Evolutionary conservation across 2,329 filamentous ascomycete genomes (phyloP).

Genomic region (Epichloe bromicola): DNA sequence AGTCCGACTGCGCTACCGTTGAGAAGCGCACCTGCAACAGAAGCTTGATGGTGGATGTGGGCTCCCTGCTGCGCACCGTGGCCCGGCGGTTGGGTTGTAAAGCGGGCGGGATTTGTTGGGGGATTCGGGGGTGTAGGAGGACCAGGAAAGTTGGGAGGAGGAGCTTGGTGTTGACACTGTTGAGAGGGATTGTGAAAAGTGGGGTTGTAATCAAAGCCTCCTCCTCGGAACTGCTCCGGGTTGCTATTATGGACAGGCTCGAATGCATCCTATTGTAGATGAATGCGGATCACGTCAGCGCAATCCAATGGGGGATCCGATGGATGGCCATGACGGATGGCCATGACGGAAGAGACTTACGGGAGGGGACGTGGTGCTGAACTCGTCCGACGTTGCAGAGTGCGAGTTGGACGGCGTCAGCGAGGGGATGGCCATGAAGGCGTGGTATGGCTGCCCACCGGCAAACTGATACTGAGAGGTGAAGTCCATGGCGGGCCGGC

Average conservation of each 20-base stretch:
- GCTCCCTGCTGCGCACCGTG: slow-evolving; percentile 13
- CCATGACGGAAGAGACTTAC: neutral
- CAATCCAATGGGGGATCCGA: neutral
- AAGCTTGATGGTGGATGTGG: slow-evolving; percentile 14
- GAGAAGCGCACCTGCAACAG: slow-evolving; percentile 9
- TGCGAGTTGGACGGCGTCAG: slow-evolving; percentile 33
- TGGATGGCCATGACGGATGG: neutral
- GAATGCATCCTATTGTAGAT: slow-evolving; percentile 36
- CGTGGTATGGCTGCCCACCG: slow-evolving; percentile 36
- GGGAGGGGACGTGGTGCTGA: slow-evolving; percentile 4
- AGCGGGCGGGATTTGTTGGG: slow-evolving; percentile 30
- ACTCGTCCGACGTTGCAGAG: slow-evolving; percentile 3
- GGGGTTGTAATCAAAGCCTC: slow-evolving; percentile 30
- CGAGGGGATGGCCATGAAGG: slow-evolving; percentile 40
- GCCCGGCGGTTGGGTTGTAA: slow-evolving; percentile 13
- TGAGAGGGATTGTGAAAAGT: slow-evolving; percentile 24
- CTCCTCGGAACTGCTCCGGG: slow-evolving; percentile 35
- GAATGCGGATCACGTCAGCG: neutral
- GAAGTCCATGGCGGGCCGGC: slow-evolving; percentile 34
- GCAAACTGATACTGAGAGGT: slow-evolving; percentile 33
- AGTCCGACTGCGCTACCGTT: slow-evolving; percentile 10
- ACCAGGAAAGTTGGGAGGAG: slow-evolving; percentile 22
- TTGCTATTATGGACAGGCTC: slow-evolving; percentile 26
- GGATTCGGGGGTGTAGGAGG: slow-evolving; percentile 45
- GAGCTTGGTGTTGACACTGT: slow-evolving; percentile 7